A percentile compares a stretch with the other conserved stretches of the same genome.
Conservation (phyloP, 495 filamentous ascomycete genomes). For the Penicillium pulvis region DNA sequence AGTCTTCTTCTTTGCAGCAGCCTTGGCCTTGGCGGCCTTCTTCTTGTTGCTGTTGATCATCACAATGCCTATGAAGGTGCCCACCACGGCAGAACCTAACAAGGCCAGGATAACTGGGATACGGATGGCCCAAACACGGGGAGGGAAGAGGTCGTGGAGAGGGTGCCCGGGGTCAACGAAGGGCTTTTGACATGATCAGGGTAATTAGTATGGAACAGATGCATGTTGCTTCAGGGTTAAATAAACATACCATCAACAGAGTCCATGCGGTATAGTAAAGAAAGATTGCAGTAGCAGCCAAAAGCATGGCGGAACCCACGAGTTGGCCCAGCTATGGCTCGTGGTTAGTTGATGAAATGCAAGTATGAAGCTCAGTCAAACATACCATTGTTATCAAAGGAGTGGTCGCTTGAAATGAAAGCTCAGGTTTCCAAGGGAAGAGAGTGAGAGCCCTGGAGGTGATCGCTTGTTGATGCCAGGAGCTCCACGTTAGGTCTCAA, state of each 20-base stretch:
- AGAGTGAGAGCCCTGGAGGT: constrained; percentile 6
- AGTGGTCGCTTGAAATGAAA: constrained; percentile 13
- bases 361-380: not conserved
- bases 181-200: constrained; percentile 56
- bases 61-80: constrained; percentile 92
- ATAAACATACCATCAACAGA: constrained; percentile 77
- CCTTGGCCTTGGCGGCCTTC: constrained; percentile 91
- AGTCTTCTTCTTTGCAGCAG: constrained; percentile 68
- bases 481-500: constrained; percentile 11
- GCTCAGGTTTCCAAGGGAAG: constrained; percentile 12
- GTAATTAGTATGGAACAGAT: not conserved
- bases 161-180: constrained; percentile 95
- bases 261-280: constrained; percentile 99
- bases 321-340: constrained; percentile 81
- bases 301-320: constrained; percentile 95
- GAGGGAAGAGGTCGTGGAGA: constrained; percentile 92
- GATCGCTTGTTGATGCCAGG: constrained; percentile 9
- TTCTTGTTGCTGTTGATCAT: constrained; percentile 99
- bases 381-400: constrained; percentile 32
- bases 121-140: constrained; percentile 97
- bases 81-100: constrained; percentile 89
- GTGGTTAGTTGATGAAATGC: not conserved
- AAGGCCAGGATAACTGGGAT: constrained; percentile 96
- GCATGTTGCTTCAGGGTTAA: not conserved
- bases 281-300: constrained; percentile 92